Base-by-base conservation (phyloP, 257 asterid species). In the Thymus mandschuricus region DNA sequence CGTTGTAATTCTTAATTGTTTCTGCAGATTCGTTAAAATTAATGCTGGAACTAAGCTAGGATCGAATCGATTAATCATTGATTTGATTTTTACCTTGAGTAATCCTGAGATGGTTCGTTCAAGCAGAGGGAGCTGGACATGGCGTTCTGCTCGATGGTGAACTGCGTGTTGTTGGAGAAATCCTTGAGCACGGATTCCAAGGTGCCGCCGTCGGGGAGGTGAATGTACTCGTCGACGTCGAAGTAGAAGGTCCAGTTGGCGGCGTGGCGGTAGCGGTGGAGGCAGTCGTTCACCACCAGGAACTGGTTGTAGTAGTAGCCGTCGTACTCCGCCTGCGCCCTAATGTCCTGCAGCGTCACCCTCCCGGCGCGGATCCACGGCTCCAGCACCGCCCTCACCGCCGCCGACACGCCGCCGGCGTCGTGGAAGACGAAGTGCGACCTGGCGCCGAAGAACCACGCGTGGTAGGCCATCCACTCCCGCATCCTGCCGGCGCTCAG, bases 381-480 rank as follows among this genome's bases (percentile, higher is more conserved):
- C 68, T 86, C 87, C 82, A 86, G 75, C 69, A 71, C 91, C 68
- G 81, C 84, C 80, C 75, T 75, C 59, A 86, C 91, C 81, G 75
- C 89, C 65, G 80, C 71, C 79, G 89, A 79, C 68, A 81, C 89
- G 0, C 91, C 89, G 10, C 87, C 91, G 28, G 91, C 89, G 73
- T 86, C 91, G 79, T 84, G 91, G 72, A 86, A 80, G 9, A 84
- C 89, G 70, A 86, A 86, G 13, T 86, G 91, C 59, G 89, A 86
- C 28, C 73, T 71, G 1, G 44, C 11, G 1, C 89, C 89, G 68
- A 86, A 86, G 82, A 86, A 81, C 91, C 89, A 86, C 0, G 91
- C 81, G 81, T 86, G 91, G 69, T 86, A 86, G 2, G 87, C 87
- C 87, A 86, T 81, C 91, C 91, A 86, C 72, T 86, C 91, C 10